Base-by-base conservation (phyloP, 1,284 basidiomycete genomes). In the Cryptococcus sp. region DNA sequence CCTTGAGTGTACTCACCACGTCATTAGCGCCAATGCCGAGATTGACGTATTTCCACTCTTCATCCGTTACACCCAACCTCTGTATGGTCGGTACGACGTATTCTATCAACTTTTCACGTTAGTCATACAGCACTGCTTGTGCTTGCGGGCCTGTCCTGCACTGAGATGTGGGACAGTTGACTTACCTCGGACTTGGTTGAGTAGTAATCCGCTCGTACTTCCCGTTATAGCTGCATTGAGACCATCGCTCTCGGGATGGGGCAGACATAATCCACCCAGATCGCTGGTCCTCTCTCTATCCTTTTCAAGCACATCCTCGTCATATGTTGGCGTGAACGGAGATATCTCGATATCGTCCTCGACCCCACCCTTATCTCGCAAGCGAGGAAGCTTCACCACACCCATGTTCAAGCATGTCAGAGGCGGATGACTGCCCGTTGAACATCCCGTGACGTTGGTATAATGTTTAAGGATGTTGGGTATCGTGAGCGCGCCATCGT, bases 11-110 rank as follows among this genome's bases (percentile, higher is more conserved):
- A 66, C 76, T 55, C 45, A 77, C 74, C 5, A 79, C 66, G 52
- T 80, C 78, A 53, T 80, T 80, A 1, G 76, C 77, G 0, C 78
- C 78, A 11, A 80, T 75, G 17, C 71, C 76, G 31, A 80, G 54
- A 50, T 77, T 80, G 49, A 78, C 64, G 53, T 73, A 75, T 54
- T 75, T 76, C 76, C 75, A 80, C 15, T 71, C 75, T n/a, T 65
- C 61, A 2, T 68, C 62, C 5, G 60, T 49, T 10, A 70, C 56
- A 1, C 57, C 55, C 25, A 73, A 38, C 39, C 62, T 63, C 23
- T 67, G 54, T 17, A 78, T 60, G n/a, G 57, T 57, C 0, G 77
- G 75, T 1, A 78, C 53, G 10, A 80, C 53, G 52, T 75, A 73
- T 20, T 76, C 78, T 22, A n/a, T n/a, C 42, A 45, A 45, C 31